phyloP scores from a whole-genome alignment of 2,329 filamentous ascomycete genomes.

The Diaporthe australafricana region DNA sequence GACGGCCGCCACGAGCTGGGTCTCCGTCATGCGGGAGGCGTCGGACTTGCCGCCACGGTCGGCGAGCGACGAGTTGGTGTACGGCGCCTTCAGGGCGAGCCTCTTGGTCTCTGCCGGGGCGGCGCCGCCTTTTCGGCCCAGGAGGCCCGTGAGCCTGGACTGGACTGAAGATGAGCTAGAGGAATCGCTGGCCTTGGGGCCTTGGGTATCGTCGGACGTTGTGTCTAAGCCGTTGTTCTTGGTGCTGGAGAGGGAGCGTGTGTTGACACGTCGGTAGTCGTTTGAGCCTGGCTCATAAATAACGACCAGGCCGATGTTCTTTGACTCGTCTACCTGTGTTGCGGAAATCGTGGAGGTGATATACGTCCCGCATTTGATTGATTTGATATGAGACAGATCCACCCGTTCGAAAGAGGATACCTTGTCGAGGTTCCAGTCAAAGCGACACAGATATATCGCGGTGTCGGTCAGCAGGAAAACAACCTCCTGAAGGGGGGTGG shows the following conservation, averaged over 20 bases:
- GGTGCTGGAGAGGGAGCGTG: constrained; percentile 77
- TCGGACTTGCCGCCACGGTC: constrained; percentile 57
- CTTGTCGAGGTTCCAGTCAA: constrained; percentile 96
- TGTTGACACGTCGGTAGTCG: constrained; percentile 85
- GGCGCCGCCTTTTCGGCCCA: constrained; percentile 50
- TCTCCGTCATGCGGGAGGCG: constrained; percentile 61
- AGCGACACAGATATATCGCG: constrained; percentile 88
- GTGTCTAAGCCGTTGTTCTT: constrained; percentile 41
- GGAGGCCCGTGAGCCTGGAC: constrained; percentile 54
- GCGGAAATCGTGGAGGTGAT: constrained; percentile 88
- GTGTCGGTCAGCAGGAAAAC: constrained; percentile 87
- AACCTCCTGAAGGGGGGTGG: constrained; percentile 85
- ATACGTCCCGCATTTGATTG: constrained; percentile 85
- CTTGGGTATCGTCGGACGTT: constrained; percentile 26
- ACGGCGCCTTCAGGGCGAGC: constrained; percentile 67
- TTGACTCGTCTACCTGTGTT: constrained; percentile 79
- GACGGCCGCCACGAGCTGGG: constrained; percentile 70
- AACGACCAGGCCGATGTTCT: constrained; percentile 87
- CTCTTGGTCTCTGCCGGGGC: constrained; percentile 51
- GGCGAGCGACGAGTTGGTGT: constrained; percentile 64
- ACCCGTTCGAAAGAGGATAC: constrained; percentile 92
- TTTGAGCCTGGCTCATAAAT: constrained; percentile 78
- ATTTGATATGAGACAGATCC: constrained; percentile 77
- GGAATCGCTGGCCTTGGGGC: background rate
- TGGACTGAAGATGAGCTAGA: constrained; percentile 37